These are phyloP conservation scores for Cyphellophora europaea DNA, from an alignment of 2,329 filamentous ascomycete genomes.

Conservation along the genomic window DNA sequence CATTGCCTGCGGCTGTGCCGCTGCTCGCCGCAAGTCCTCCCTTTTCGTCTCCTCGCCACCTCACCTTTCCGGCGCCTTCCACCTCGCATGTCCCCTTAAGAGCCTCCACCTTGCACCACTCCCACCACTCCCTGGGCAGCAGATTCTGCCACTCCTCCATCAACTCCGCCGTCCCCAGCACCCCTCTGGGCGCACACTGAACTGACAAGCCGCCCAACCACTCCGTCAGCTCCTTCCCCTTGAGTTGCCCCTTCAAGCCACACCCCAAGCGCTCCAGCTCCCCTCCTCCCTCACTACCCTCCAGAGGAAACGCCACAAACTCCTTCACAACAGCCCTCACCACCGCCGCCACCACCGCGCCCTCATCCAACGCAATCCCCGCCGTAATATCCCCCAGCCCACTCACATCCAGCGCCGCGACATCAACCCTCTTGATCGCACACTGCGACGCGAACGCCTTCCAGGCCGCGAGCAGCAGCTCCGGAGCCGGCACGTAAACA, in stretches of 20 bases:
- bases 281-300: slow-evolving; percentile 1
- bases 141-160: slow-evolving; percentile 29
- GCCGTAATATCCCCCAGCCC: no score
- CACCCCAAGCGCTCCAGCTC: not conserved
- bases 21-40: no score
- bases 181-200: not conserved
- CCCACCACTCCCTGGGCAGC: slow-evolving; percentile 33
- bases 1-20: no score
- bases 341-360: slow-evolving; percentile 3
- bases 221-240: not conserved
- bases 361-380: no score
- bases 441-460: no score
- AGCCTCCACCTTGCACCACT: slow-evolving; percentile 12
- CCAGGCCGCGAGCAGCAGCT: slow-evolving; percentile 14
- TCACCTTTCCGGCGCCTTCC: no score
- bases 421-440: no score
- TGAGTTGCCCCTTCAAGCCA: not conserved
- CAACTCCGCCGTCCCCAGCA: not conserved
- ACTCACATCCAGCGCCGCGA: no score
- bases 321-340: slow-evolving; percentile 6
- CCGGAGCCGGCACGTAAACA: slow-evolving; percentile 8
- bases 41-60: not conserved
- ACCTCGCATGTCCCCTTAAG: no score
- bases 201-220: not conserved
- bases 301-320: not conserved